phyloP scores from a whole-genome alignment of 2,329 filamentous ascomycete species.

The Alternaria arborescens region DNA sequence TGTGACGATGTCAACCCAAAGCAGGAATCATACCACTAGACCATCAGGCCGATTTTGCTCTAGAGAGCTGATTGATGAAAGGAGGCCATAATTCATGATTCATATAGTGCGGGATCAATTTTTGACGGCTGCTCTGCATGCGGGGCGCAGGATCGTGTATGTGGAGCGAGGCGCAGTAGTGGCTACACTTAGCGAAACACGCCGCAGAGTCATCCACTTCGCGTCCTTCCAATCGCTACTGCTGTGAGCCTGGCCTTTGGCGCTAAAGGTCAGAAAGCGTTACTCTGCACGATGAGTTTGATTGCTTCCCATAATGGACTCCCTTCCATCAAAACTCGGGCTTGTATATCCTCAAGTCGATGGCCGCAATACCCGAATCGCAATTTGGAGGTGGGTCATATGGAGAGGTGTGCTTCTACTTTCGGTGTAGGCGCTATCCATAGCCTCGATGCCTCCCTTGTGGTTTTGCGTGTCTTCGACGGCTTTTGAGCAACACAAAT shows the following conservation, averaged over 20 bases:
- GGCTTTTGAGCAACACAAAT: too few relatives aligned
- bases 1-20: constrained; percentile 19
- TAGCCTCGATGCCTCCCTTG: too few relatives aligned
- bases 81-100: too few relatives aligned
- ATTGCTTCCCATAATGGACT: not conserved
- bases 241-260: not conserved
- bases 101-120: fast-evolving
- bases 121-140: not conserved
- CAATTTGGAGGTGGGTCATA: too few relatives aligned
- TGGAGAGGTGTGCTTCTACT: too few relatives aligned
- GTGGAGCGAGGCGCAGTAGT: not conserved
- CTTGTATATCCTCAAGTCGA: too few relatives aligned
- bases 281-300: not conserved
- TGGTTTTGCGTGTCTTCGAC: too few relatives aligned
- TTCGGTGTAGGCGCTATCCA: too few relatives aligned
- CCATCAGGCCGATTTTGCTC: constrained; percentile 15
- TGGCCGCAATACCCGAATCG: too few relatives aligned
- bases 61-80: constrained; percentile 11
- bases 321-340: too few relatives aligned
- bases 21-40: constrained; percentile 43
- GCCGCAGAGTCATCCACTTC: not conserved
- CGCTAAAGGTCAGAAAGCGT: not conserved
- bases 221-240: not conserved
- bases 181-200: not conserved
- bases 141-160: not conserved